Evolutionary conservation across 352 stramenopile genomes (phyloP).

Genomic region (Pythium guiyangense): DNA sequence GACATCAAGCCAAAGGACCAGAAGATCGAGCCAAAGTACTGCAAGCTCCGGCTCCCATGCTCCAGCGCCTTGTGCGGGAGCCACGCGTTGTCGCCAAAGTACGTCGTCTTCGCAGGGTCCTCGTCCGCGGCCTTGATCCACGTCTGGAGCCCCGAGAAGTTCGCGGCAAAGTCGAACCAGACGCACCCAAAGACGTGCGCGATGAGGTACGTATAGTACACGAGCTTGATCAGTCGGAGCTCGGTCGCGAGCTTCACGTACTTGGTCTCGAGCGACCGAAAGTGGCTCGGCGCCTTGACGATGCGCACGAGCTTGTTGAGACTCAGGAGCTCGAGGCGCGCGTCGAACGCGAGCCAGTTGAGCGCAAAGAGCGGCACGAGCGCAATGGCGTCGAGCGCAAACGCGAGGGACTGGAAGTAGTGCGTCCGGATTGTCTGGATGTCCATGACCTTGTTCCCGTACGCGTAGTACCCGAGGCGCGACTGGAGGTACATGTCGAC

Average conservation of each 20-base stretch:
- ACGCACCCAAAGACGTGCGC: conserved; percentile 51
- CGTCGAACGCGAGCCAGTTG: conserved; percentile 21
- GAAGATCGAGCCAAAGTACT: conserved; percentile 47
- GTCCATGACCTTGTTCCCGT: conserved; percentile 65
- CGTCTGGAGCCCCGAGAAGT: conserved; percentile 34
- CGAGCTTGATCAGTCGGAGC: conserved; percentile 44
- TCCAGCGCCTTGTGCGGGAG: conserved; percentile 20
- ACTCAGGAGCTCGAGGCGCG: conserved; percentile 37
- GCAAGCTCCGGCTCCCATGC: conserved; percentile 18
- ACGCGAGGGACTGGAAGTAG: conserved; percentile 36
- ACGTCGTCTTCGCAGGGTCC: background rate
- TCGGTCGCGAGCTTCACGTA: conserved; percentile 51
- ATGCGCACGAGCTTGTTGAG: conserved; percentile 53
- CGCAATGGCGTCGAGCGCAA: conserved; percentile 38
- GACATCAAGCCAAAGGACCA: conserved; percentile 59
- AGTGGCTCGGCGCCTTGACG: conserved; percentile 41
- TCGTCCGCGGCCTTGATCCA: background rate
- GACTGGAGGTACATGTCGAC: conserved; percentile 50
- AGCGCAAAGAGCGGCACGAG: conserved; percentile 39
- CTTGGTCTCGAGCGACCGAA: conserved; percentile 40
- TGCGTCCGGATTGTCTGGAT: conserved; percentile 27
- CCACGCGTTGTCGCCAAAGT: conserved; percentile 32
- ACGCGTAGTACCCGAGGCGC: conserved; percentile 53
- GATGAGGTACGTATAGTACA: conserved; percentile 52
- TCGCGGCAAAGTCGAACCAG: conserved; percentile 57